Evolutionary conservation across 768 basidiomycete genomes (phyloP).

Genomic region (Calvatia gigantea): DNA sequence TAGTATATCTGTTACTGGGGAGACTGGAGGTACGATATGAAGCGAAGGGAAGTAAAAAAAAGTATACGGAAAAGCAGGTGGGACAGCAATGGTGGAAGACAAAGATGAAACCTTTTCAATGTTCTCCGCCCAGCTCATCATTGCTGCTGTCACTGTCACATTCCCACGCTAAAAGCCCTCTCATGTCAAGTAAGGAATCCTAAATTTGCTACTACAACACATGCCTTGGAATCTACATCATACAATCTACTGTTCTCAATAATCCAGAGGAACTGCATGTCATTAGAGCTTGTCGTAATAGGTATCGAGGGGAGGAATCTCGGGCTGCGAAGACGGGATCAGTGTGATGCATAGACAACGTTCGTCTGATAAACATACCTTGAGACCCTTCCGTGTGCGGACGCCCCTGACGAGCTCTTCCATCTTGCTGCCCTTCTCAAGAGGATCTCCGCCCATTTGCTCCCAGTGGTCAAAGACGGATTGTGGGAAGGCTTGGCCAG

Average conservation of each 20-base stretch:
- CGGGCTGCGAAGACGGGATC: conserved; percentile 48
- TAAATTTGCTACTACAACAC: conserved; percentile 19
- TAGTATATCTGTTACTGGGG: conserved; percentile 13
- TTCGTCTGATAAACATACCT: conserved; percentile 40
- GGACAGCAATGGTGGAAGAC: conserved; percentile 11
- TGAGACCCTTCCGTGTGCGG: conserved; percentile 93
- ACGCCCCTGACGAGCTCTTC: conserved; percentile 81
- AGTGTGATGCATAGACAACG: neutral
- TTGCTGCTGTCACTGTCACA: neutral
- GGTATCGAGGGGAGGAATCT: conserved; percentile 80
- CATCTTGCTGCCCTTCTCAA: conserved; percentile 90
- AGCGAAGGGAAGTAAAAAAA: conserved; percentile 18
- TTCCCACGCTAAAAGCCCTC: conserved; percentile 9
- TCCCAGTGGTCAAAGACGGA: conserved; percentile 93
- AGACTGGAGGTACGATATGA: conserved; percentile 5
- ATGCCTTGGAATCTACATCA: conserved; percentile 8
- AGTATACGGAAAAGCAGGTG: conserved; percentile 13
- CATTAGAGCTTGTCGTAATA: conserved; percentile 92
- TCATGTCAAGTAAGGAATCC: conserved; percentile 3
- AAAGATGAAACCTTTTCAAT: conserved; percentile 6
- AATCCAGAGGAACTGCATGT: conserved; percentile 13
- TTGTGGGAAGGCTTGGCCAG: conserved; percentile 99
- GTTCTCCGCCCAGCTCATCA: neutral
- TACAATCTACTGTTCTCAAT: conserved; percentile 12
- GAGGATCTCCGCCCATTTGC: conserved; percentile 73